Evolutionary conservation across 2,329 filamentous ascomycete species (phyloP).

Genomic region (Colletotrichum magnum): DNA sequence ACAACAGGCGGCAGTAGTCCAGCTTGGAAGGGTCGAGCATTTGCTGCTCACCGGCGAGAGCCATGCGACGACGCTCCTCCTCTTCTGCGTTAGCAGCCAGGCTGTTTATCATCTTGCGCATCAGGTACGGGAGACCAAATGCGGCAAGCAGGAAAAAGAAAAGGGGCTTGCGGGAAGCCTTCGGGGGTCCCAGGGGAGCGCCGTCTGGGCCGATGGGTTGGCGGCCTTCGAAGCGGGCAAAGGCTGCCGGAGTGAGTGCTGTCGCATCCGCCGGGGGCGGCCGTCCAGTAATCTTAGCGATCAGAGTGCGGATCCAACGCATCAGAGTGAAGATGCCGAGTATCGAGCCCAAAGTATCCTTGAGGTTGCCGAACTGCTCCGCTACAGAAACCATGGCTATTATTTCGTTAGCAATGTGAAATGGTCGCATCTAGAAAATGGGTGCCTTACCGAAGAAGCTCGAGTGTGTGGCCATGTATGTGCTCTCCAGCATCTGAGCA

Average conservation of each 20-base stretch:
- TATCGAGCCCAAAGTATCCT: conserved; percentile 92
- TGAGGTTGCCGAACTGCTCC: conserved; percentile 94
- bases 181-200: conserved; percentile 71
- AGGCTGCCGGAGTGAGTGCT: conserved; percentile 89
- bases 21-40: conserved; percentile 89
- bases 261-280: conserved; percentile 90
- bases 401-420: conserved; percentile 28
- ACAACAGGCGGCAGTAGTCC: conserved; percentile 95
- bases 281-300: conserved; percentile 93
- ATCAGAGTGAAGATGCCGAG: conserved; percentile 96
- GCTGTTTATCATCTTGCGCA: conserved; percentile 93
- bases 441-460: conserved; percentile 89
- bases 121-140: conserved; percentile 95
- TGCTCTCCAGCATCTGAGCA: conserved; percentile 99
- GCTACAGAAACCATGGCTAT: conserved; percentile 97
- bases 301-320: conserved; percentile 91
- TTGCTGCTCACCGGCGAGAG: conserved; percentile 57
- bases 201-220: conserved; percentile 70
- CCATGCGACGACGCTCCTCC: conserved; percentile 76
- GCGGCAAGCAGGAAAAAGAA: conserved; percentile 96
- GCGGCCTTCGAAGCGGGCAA: conserved; percentile 88
- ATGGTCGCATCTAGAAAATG: background rate
- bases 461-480: conserved; percentile 99
- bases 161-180: conserved; percentile 93
- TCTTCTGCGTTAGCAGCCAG: conserved; percentile 89